Evolutionary conservation across 176 grass and related monocot species (phyloP), one percentile per base, ranked within the genome.

Genomic region (Luzula sylvatica): DNA sequence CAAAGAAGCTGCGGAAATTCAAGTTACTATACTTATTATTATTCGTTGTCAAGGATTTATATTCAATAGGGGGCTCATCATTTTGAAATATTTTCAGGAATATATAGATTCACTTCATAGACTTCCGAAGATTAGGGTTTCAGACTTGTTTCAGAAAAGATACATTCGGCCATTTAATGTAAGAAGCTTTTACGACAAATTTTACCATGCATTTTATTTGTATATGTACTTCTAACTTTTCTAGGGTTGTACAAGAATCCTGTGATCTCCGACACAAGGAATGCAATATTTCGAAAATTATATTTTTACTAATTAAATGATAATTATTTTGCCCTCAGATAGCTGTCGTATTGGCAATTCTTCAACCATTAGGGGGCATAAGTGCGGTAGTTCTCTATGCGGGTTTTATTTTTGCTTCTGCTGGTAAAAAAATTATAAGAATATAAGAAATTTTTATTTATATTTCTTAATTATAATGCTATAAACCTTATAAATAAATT

Each of bases 281-380:
- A 15, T 16, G 50, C 7, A 26, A 14, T 49, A 35, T 69, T 42
- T 57, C 11, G 11, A 40, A 47, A 29, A 66, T 75, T 1, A 41
- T 55, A 38, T 26, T 35, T 68, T 20, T 8, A 26, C 30, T 9
- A 2, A 7, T 35, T 35, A 35, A 35, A 35, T 9, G 9, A 35
- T 35, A 35, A 23, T 44, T 66, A 8, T 54, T 26, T 32, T 26
- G 49, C 65, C 23, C 68, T 15, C 58, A 90, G 86, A 73, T 85
- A 26, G 69, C 77, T 52, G 68, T 78, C 65, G 78, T 73, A 8
- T 68, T 87, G 64, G 82, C 82, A 77, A 35, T 82, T 28, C 78
- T 82, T 70, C 78, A 87, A 57, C 83, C 81, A 78, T 26, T 82
- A 2, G 78, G 83, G 66, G 83, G 83, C 58, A 71, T 87, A 72